These are phyloP conservation scores for Phytophthora cryptogea DNA, from an alignment of 352 stramenopile genomes.

Conservation along the genomic window DNA sequence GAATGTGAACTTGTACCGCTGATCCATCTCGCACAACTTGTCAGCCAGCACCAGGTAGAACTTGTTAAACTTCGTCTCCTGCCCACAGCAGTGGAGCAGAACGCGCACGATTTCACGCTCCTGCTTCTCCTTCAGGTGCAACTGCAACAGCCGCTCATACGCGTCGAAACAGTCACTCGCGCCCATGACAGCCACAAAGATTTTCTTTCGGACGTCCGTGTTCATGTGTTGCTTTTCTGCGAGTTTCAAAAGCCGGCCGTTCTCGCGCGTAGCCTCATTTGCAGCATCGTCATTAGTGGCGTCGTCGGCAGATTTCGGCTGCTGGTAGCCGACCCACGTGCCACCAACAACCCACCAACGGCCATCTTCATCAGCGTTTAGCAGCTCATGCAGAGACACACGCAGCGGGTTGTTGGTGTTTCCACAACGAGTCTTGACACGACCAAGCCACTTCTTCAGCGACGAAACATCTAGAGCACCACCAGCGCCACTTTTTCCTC, in stretches of 20 bases:
- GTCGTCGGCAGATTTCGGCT: constrained; percentile 36
- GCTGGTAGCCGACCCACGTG: constrained; percentile 90
- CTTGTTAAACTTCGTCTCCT: constrained; percentile 93
- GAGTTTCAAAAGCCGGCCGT: constrained; percentile 86
- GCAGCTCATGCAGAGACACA: constrained; percentile 72
- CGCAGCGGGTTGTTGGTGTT: constrained; percentile 77
- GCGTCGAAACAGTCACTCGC: constrained; percentile 95
- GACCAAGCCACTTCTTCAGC: constrained; percentile 94
- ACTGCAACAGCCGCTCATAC: constrained; percentile 93
- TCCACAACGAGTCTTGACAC: constrained; percentile 91
- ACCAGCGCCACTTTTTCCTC: constrained; percentile 9
- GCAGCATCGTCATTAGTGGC: constrained; percentile 31
- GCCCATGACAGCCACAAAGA: constrained; percentile 98
- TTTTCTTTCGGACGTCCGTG: constrained; percentile 93
- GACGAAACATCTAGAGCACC: constrained; percentile 72
- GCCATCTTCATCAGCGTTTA: constrained; percentile 87
- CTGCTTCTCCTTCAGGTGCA: constrained; percentile 90
- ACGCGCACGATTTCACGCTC: constrained; percentile 96
- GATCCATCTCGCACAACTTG: constrained; percentile 94
- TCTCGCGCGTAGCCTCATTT: constrained; percentile 34
- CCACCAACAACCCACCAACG: constrained; percentile 97
- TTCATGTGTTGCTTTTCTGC: constrained; percentile 98
- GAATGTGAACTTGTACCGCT: constrained; percentile 95
- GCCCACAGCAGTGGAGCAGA: constrained; percentile 92
- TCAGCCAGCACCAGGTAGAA: constrained; percentile 95